phyloP scores from a whole-genome alignment of 78 protist species.

The Guillardia theta region DNA sequence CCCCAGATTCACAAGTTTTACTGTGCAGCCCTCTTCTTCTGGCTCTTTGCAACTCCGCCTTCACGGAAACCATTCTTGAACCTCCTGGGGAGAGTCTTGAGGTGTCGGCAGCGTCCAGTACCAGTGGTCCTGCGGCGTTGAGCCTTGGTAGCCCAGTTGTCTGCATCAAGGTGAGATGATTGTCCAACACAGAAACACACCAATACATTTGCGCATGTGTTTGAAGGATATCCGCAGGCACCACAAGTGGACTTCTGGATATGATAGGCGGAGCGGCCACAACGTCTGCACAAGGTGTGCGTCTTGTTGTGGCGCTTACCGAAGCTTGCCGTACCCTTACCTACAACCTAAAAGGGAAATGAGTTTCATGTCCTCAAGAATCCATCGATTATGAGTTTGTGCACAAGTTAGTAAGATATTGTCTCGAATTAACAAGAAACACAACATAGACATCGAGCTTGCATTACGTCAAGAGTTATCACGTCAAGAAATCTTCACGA shows the following conservation, averaged over 20 bases:
- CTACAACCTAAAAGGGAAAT: conserved; percentile 43
- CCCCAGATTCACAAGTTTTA: not conserved
- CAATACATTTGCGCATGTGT: conserved; percentile 67
- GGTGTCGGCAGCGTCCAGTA: conserved; percentile 95
- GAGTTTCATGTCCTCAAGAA: too few species aligned
- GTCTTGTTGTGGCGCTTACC: conserved; percentile 94
- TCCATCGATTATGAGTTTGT: too few species aligned
- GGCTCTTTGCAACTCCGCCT: conserved; percentile 20
- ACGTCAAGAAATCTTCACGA: too few species aligned
- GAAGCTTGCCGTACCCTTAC: conserved; percentile 93
- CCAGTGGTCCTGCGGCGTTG: conserved; percentile 96
- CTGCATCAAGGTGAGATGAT: conserved; percentile 11
- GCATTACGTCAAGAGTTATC: too few species aligned
- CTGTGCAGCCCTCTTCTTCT: not conserved
- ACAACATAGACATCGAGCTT: too few species aligned
- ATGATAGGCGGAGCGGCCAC: conserved; percentile 92
- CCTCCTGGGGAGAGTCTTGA: conserved; percentile 74
- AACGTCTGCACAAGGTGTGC: conserved; percentile 96
- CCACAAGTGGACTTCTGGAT: conserved; percentile 91
- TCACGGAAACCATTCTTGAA: conserved; percentile 90
- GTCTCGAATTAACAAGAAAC: too few species aligned
- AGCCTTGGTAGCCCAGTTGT: conserved; percentile 90
- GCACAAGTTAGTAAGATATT: too few species aligned
- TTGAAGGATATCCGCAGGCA: conserved; percentile 96
- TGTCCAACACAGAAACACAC: not conserved